phyloP scores from a whole-genome alignment of 2,329 filamentous ascomycete species.

The Moelleriella libera region DNA sequence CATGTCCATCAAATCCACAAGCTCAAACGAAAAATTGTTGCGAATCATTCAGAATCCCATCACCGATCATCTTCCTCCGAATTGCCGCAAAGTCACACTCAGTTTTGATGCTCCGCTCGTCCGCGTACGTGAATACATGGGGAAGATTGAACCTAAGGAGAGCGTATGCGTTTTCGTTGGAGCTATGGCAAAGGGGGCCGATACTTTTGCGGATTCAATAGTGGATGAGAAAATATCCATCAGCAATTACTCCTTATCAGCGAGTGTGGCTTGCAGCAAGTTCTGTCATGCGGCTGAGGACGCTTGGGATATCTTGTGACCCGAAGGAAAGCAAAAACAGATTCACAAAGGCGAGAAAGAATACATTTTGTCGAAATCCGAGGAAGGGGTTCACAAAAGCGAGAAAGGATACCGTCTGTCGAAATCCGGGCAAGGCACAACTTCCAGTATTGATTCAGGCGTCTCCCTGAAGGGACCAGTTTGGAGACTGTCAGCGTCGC shows the following conservation, averaged over 20 bases:
- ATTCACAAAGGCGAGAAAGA: no score
- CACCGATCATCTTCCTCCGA: conserved; percentile 88
- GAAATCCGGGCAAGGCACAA: no score
- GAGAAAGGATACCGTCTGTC: no score
- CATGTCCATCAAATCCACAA: conserved; percentile 88
- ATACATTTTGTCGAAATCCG: no score
- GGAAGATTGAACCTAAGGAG: conserved; percentile 63
- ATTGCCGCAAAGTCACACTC: conserved; percentile 94
- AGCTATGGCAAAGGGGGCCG: conserved; percentile 93
- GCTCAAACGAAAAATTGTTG: conserved; percentile 92
- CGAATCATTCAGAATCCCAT: conserved; percentile 98
- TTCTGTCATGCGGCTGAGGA: conserved; percentile 98
- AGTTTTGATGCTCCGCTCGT: conserved; percentile 87
- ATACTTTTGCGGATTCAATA: conserved; percentile 87
- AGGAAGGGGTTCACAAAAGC: no score
- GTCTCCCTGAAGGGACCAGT: no score
- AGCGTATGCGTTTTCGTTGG: conserved; percentile 97
- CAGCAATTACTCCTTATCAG: conserved; percentile 94
- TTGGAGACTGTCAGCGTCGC: no score
- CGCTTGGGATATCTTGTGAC: conserved; percentile 81
- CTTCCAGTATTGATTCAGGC: no score
- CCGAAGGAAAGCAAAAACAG: no score
- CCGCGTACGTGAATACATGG: conserved; percentile 78
- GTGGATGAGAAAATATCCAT: conserved; percentile 98
- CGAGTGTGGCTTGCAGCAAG: conserved; percentile 97